phyloP scores from a whole-genome alignment of 1,284 basidiomycete genomes.

The Flammula alnicola region DNA sequence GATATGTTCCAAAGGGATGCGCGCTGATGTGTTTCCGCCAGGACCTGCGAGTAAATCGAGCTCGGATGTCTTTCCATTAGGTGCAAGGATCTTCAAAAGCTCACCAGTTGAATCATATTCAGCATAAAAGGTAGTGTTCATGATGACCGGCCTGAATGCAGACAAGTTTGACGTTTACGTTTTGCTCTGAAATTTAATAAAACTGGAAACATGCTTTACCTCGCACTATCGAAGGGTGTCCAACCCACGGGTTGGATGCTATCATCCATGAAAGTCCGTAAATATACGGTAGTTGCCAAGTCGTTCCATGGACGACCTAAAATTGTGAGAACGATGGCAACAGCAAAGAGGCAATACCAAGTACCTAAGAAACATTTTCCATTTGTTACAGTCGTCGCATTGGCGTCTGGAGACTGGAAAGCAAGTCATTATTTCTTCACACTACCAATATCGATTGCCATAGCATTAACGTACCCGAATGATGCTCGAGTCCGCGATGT shows the following conservation, averaged over 20 bases:
- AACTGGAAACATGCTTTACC: conserved; percentile 30
- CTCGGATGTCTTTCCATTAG: conserved; percentile 3
- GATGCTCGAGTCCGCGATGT: conserved; percentile 60
- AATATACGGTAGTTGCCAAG: conserved; percentile 56
- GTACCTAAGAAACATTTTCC: conserved; percentile 56
- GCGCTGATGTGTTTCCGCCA: conserved; percentile 51
- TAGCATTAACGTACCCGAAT: conserved; percentile 51
- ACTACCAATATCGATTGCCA: background rate
- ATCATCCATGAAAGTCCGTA: conserved; percentile 63
- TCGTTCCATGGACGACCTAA: conserved; percentile 68
- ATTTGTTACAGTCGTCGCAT: conserved; percentile 48
- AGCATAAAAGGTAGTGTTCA: conserved; percentile 63
- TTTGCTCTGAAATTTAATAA: background rate
- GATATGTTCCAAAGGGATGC: conserved; percentile 53
- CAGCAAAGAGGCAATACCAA: background rate
- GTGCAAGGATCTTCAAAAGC: no score
- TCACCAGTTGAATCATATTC: conserved; percentile 60
- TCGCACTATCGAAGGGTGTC: conserved; percentile 50
- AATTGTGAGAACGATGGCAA: background rate
- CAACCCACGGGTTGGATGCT: conserved; percentile 57
- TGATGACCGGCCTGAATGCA: conserved; percentile 45
- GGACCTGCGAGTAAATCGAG: conserved; percentile 44
- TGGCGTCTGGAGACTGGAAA: conserved; percentile 62
- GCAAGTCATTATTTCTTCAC: background rate
- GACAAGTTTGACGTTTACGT: conserved; percentile 1